Base-by-base conservation (phyloP, 2,329 filamentous ascomycete species). In the Trichoderma sp. region DNA sequence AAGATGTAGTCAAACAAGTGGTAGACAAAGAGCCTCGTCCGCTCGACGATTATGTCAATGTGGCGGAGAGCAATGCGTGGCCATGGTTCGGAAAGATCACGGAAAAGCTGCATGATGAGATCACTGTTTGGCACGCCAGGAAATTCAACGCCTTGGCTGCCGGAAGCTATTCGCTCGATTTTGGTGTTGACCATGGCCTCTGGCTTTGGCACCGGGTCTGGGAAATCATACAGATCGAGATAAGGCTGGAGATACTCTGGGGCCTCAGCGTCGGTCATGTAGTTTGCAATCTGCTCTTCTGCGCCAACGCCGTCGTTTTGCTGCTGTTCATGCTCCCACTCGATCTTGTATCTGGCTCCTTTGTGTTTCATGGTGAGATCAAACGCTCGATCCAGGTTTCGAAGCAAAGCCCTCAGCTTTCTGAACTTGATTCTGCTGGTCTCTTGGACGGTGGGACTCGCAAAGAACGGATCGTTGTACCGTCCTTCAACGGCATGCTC, bases 101-200 rank as follows among this genome's bases (percentile, higher is more conserved):
- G 76, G 71, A 85, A 84, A 1, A 84, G 71, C 37, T 79, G 74
- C 3, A 81, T 73, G 0, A 75, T 78, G 4, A 84, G 74, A 0
- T 78, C 75, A 16, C 74, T 74, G 49, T 81, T 83, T 0, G 77
- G 73, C 0, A 75, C 75, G 0, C 81, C 81, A 0, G 81, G 80
- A 24, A 83, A 79, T 58, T 83, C 81, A 1, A 69, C 75, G 1
- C 82, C 82, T 66, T 80, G 81, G 39, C 82, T 82, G 0, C 68
- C 71, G 0, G 78, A 76, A 1, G 79, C 80, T 7, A 78, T 70
- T 2, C 51, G 64, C 69, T 80, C 73, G 0, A 84, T 71, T 8
- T 80, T 71, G 0, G 32, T 21, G 0, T 69, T 69, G 6, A 81
- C 70, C 0, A 74, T 64, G 0, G 16, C 21, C 2, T 68, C 61